Conservation (phyloP, 83 land plant genomes). For the Thuja plicata region DNA sequence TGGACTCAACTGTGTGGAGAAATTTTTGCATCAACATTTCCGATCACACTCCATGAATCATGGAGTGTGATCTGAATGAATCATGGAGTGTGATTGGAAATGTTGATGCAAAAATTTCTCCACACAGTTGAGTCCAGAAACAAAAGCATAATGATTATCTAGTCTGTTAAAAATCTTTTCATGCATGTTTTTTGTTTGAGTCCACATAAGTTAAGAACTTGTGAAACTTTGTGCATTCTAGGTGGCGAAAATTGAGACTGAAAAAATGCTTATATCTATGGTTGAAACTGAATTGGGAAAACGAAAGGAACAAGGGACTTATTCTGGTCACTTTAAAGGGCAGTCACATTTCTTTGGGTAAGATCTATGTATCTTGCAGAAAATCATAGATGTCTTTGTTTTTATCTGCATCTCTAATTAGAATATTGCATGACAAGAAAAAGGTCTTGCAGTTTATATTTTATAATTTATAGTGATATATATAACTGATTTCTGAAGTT, state of each 20-base stretch:
- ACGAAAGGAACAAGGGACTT: conserved; percentile 65
- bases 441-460: background rate
- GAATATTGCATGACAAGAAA: background rate
- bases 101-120: no score
- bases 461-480: background rate
- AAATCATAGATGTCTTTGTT: background rate
- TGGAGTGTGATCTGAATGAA: no score
- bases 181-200: conserved; percentile 5
- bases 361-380: background rate
- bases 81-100: no score
- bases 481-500: background rate
- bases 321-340: conserved; percentile 78
- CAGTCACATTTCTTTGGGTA: conserved; percentile 99
- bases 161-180: background rate
- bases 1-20: no score
- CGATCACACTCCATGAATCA: no score
- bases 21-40: no score
- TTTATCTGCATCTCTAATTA: background rate
- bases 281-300: conserved; percentile 88
- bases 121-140: no score
- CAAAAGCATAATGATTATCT: background rate
- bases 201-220: background rate
- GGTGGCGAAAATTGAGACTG: conserved; percentile 98
- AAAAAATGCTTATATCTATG: conserved; percentile 98
- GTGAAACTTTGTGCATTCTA: conserved; percentile 17